phyloP scores from a whole-genome alignment of 2,329 filamentous ascomycete species.

The Fusarium cicatricum region DNA sequence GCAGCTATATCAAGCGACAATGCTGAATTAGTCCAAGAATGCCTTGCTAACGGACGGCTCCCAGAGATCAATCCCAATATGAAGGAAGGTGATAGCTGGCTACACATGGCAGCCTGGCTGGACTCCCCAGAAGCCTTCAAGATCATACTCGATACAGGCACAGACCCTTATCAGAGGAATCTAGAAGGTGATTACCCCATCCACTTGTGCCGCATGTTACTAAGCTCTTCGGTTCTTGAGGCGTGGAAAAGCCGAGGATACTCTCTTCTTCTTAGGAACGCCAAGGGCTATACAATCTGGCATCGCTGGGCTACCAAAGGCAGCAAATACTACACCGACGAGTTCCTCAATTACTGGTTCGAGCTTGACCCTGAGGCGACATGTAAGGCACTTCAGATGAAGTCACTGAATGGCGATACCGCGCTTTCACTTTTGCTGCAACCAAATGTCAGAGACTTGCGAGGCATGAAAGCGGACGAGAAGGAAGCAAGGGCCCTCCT shows the following conservation, averaged over 20 bases:
- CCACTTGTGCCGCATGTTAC: no score
- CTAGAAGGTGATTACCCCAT: background rate
- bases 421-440: background rate
- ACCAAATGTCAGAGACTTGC: background rate
- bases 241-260: no score
- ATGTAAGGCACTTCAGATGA: background rate
- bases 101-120: background rate
- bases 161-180: background rate
- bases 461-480: no score
- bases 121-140: background rate
- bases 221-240: no score
- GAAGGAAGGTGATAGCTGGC: fast-evolving
- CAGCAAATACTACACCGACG: no score
- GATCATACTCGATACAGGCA: background rate
- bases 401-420: background rate
- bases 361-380: background rate
- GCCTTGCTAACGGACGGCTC: background rate
- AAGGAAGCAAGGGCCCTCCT: no score
- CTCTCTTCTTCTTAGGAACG: no score
- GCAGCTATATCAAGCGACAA: background rate
- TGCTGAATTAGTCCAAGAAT: background rate
- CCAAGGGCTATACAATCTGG: background rate
- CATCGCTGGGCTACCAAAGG: background rate
- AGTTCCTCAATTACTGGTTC: background rate
- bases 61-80: background rate